Percentiles rank a stretch among this genome's conserved stretches.
phyloP scores from a whole-genome alignment of 2,329 filamentous ascomycete genomes.

The Fusarium sp. region DNA sequence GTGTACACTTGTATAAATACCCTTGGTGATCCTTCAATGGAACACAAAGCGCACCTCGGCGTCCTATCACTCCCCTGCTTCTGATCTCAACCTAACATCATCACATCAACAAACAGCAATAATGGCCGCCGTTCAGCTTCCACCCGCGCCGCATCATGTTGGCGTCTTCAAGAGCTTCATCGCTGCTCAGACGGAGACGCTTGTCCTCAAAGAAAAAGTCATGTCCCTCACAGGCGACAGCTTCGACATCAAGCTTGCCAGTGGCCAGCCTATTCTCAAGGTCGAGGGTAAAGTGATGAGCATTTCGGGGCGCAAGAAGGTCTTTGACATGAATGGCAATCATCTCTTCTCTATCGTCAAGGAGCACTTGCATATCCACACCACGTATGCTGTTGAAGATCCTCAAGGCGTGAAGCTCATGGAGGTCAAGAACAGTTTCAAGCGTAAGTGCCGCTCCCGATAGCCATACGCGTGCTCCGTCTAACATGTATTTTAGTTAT shows the following conservation, averaged over 20 bases:
- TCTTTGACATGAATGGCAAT: constrained; percentile 65
- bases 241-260: constrained; percentile 71
- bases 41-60: background rate
- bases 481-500: constrained; percentile 57
- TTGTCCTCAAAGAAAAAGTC: constrained; percentile 72
- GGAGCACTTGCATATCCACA: constrained; percentile 64
- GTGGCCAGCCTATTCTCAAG: constrained; percentile 66
- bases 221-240: constrained; percentile 73
- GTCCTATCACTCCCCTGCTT: background rate
- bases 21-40: background rate
- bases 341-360: constrained; percentile 71
- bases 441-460: constrained; percentile 56
- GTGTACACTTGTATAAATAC: background rate
- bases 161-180: constrained; percentile 58
- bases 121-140: constrained; percentile 45
- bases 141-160: constrained; percentile 51
- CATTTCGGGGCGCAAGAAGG: constrained; percentile 67
- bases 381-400: constrained; percentile 65
- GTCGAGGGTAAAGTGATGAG: constrained; percentile 68
- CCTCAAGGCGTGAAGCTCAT: constrained; percentile 62
- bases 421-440: constrained; percentile 68
- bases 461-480: background rate
- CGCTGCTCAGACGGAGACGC: constrained; percentile 58
- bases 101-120: constrained; percentile 1
- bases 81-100: background rate